Evolutionary conservation across 2,329 filamentous ascomycete species (phyloP), one percentile per base, ranked within the genome.

Genomic region (Aspergillus cejpii): DNA sequence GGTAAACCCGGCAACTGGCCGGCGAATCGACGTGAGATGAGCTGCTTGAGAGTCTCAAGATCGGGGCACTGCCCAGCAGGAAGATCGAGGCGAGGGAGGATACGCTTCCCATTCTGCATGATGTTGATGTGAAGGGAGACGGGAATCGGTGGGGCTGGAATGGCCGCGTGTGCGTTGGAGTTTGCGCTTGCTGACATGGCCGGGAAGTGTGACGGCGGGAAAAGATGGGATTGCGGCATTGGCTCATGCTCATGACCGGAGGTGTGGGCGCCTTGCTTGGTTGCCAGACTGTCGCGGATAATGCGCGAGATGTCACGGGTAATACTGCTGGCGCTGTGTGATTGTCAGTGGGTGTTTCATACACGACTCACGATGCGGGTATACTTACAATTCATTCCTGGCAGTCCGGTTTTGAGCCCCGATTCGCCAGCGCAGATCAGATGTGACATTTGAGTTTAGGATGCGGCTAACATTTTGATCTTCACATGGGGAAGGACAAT

Each of bases 371-470:
- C 44, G 31, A 34, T 37, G 6, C 6, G 14, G 2, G 2, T 29
- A 41, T 38, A 60, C 66, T 43, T 63, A 70, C 68, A 71, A 71
- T 50, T 70, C 66, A 41, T 65, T 64, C n/a, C 60, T 59, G 11
- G 64, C 65, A 33, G 62, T 46, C 11, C 47, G 43, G 20, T 61
- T 54, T 4, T 55, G 42, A 12, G 44, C 64, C 14, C 67, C 63
- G 31, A 71, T 57, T 26, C 67, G 58, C 67, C 67, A 70, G 7
- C 54, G 52, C 4, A 68, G 49, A 41, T 57, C 51, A 3, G 58
- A 47, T 4, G 57, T 53, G n/a, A 57, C 49, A 7, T 67, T 56
- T 10, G 66, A 58, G 17, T 61, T 52, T 20, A 71, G 34, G 24
- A 71, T 69, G 17, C 62, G 64, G 41, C 61, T 50, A 24, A 71